Evolutionary conservation across 2,329 filamentous ascomycete genomes (phyloP).

Genomic region (Fusarium chlamydosporum): DNA sequence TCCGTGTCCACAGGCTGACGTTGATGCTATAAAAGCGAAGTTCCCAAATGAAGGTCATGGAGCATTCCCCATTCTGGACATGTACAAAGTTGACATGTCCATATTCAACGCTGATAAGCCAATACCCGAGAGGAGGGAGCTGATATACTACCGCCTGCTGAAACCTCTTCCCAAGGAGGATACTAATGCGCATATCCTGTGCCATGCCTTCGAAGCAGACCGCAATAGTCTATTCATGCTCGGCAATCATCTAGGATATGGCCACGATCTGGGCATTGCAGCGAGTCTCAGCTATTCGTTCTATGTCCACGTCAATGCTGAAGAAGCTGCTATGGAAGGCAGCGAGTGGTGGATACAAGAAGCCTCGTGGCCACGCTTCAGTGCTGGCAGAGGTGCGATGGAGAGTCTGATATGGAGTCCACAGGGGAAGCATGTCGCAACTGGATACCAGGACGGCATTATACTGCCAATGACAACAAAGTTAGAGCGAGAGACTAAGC

Average conservation of each 20-base stretch:
- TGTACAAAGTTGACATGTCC: constrained; percentile 69
- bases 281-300: constrained; percentile 67
- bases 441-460: constrained; percentile 68
- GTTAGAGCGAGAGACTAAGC: constrained; percentile 11
- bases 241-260: constrained; percentile 64
- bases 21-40: constrained; percentile 57
- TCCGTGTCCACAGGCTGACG: constrained; percentile 62
- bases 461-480: constrained; percentile 48
- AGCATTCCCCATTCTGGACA: constrained; percentile 65
- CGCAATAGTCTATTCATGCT: constrained; percentile 69
- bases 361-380: constrained; percentile 63
- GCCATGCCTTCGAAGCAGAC: constrained; percentile 67
- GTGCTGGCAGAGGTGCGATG: constrained; percentile 63
- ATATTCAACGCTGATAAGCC: constrained; percentile 60
- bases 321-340: constrained; percentile 63
- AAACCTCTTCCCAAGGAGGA: constrained; percentile 59
- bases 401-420: constrained; percentile 69
- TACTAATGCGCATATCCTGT: constrained; percentile 62
- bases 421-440: constrained; percentile 66
- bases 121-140: constrained; percentile 62
- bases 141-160: constrained; percentile 65
- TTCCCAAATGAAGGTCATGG: constrained; percentile 59
- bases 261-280: constrained; percentile 58
- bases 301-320: constrained; percentile 65
- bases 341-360: constrained; percentile 70